Conservation (phyloP, 768 basidiomycete species). For the Trametes cubensis region DNA sequence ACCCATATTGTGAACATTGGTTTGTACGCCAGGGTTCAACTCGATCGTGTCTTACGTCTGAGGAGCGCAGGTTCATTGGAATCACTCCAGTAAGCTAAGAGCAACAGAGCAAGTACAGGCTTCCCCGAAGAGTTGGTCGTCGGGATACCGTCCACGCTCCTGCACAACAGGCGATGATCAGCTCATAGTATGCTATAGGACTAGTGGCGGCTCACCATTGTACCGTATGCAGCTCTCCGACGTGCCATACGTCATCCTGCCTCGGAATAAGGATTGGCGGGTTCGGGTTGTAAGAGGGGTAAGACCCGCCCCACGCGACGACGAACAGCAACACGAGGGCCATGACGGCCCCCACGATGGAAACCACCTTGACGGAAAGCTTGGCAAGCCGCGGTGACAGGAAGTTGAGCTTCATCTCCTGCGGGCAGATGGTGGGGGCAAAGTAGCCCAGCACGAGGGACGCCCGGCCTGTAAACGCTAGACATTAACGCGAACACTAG, state of each 20-base stretch:
- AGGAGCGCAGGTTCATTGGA: slow-evolving; percentile 11
- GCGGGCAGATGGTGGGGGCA: too few species aligned
- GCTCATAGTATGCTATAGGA: neutral
- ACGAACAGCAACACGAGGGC: slow-evolving; percentile 10
- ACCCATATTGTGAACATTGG: neutral
- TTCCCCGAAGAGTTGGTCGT: slow-evolving; percentile 15
- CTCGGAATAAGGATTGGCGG: slow-evolving; percentile 12
- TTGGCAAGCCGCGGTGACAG: slow-evolving; percentile 4
- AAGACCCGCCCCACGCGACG: slow-evolving; percentile 15
- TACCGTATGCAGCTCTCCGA: slow-evolving; percentile 21
- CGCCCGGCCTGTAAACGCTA: too few species aligned
- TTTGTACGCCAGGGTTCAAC: neutral
- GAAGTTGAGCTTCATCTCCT: neutral
- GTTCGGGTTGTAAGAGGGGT: slow-evolving; percentile 13
- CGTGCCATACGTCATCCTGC: slow-evolving; percentile 20
- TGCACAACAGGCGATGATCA: neutral
- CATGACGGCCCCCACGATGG: slow-evolving; percentile 1
- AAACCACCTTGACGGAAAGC: slow-evolving; percentile 2
- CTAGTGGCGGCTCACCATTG: slow-evolving; percentile 9
- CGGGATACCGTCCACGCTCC: slow-evolving; percentile 13
- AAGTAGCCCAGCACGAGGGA: too few species aligned
- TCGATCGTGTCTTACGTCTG: slow-evolving; percentile 3
- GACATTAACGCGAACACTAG: too few species aligned
- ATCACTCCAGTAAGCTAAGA: slow-evolving; percentile 13
- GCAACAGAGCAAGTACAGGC: slow-evolving; percentile 6